These are phyloP conservation scores for Aspergillus ostianus DNA, from an alignment of 495 filamentous ascomycete genomes.

Conservation along the genomic window DNA sequence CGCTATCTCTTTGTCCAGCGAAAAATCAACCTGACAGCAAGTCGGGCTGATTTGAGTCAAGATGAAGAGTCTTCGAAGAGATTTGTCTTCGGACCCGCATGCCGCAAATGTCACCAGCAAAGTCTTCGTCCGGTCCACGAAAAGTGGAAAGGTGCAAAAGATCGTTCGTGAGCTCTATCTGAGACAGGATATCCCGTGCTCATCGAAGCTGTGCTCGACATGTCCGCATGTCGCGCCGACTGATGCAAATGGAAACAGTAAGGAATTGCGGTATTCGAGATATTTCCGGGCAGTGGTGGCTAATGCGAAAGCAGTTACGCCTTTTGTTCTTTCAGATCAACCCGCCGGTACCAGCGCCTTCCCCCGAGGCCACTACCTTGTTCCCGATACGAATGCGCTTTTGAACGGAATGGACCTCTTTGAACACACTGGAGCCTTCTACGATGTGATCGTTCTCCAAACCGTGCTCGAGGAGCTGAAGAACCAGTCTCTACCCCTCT, in stretches of 20 bases:
- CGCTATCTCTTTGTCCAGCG: slow-evolving; percentile 18
- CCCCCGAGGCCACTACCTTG: slow-evolving; percentile 86
- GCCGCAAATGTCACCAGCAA: slow-evolving; percentile 85
- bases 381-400: slow-evolving; percentile 95
- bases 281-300: slow-evolving; percentile 13
- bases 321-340: slow-evolving; percentile 82
- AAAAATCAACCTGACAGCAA: slow-evolving; percentile 11
- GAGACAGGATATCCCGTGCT: slow-evolving; percentile 95
- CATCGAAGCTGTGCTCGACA: slow-evolving; percentile 76
- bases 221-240: slow-evolving; percentile 70
- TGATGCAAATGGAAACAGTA: slow-evolving; percentile 76
- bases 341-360: slow-evolving; percentile 80
- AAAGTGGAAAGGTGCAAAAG: slow-evolving; percentile 95
- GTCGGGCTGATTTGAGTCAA: slow-evolving; percentile 26
- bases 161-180: slow-evolving; percentile 96
- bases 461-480: slow-evolving; percentile 94
- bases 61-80: slow-evolving; percentile 91
- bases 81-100: slow-evolving; percentile 63
- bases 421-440: slow-evolving; percentile 86
- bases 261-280: slow-evolving; percentile 6
- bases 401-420: slow-evolving; percentile 95
- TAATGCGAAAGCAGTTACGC: slow-evolving; percentile 54
- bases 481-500: slow-evolving; percentile 89
- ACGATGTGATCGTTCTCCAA: slow-evolving; percentile 92
- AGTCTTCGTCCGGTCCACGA: slow-evolving; percentile 88